Evolutionary conservation across 495 filamentous ascomycete genomes (phyloP), one percentile per base, ranked within the genome.

Genomic region (Hypoxylon rickii): DNA sequence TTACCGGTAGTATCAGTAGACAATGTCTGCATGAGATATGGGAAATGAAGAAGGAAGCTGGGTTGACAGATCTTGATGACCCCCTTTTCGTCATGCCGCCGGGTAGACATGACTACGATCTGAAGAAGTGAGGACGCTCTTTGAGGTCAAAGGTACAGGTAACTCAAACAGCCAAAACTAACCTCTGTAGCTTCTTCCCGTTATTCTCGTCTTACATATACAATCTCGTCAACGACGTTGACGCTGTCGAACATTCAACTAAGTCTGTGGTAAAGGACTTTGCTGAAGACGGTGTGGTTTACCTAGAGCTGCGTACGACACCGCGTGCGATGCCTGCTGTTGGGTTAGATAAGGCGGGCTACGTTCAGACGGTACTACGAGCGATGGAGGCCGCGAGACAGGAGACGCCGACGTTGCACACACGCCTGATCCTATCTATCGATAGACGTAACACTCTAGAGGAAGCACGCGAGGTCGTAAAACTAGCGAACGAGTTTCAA

Each of bases 241-340:
- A 70, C 2, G 80, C 79, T 57, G 69, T 94, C 17, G 65, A 66
- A 50, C 80, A 80, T 67, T 81, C 88, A 41, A 92, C 89, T 5
- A 74, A 72, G 36, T 78, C 82, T 21, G 88, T 94, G 6, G 78
- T 94, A n/a, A 57, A 73, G 19, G 81, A 86, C 69, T 96, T 94
- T 60, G 75, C 79, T 38, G 64, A 61, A 18, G 89, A 94, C 53
- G 88, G 88, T 20, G 86, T 93, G 8, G 78, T 83, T 36, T 93
- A 95, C 63, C 78, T 92, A 21, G 90, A 95, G 62, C 80, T 95
- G 3, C 84, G 90, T 20, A 92, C 89, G 3, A 94, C 90, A 3
- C 90, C 90, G 3, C 80, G 89, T 32, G 75, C 79, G 5, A 78
- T 83, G 20, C 76, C 80, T 1, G 57, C 62, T 12, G 74, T 73